A percentile compares a stretch with the other conserved stretches of the same genome.
Conservation (phyloP, 495 filamentous ascomycete species). For the Aspergillus bridgeri region DNA sequence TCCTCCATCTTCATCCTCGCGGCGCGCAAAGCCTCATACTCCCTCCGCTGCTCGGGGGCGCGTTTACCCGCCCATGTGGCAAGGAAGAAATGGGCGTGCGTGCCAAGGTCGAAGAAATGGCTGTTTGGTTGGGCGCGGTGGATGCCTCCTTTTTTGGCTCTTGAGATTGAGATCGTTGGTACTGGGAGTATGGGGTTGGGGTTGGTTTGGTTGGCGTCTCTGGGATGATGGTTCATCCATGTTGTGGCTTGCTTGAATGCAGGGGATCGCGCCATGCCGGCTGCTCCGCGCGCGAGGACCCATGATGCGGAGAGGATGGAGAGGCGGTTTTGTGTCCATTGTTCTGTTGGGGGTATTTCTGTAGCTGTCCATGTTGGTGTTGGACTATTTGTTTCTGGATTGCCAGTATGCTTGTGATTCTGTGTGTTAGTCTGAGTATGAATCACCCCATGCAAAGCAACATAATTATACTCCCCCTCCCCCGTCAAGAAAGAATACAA, state of each 20-base stretch:
- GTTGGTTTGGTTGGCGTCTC: neutral
- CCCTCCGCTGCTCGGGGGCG: constrained; percentile 12
- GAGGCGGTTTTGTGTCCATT: constrained; percentile 32
- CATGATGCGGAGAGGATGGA: constrained; percentile 27
- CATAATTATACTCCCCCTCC: too few species aligned
- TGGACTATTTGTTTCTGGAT: neutral
- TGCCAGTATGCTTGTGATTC: neutral
- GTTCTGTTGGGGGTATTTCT: too few species aligned
- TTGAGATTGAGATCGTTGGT: neutral
- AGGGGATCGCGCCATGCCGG: constrained; percentile 29
- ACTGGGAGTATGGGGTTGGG: neutral
- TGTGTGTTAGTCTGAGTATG: neutral
- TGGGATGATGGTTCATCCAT: too few species aligned
- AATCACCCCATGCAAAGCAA: too few species aligned
- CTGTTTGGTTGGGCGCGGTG: constrained; percentile 43
- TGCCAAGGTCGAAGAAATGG: constrained; percentile 31
- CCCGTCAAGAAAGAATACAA: constrained; percentile 15
- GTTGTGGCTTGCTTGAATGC: neutral
- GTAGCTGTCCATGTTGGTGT: neutral
- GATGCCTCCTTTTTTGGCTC: constrained; percentile 38
- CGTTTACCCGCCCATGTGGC: constrained; percentile 24
- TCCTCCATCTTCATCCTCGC: neutral
- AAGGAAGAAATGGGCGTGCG: constrained; percentile 31
- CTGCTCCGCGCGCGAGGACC: constrained; percentile 25
- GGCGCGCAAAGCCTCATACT: constrained; percentile 21